phyloP scores from a whole-genome alignment of 1,139 yeast species.

The Yarrowia galli region DNA sequence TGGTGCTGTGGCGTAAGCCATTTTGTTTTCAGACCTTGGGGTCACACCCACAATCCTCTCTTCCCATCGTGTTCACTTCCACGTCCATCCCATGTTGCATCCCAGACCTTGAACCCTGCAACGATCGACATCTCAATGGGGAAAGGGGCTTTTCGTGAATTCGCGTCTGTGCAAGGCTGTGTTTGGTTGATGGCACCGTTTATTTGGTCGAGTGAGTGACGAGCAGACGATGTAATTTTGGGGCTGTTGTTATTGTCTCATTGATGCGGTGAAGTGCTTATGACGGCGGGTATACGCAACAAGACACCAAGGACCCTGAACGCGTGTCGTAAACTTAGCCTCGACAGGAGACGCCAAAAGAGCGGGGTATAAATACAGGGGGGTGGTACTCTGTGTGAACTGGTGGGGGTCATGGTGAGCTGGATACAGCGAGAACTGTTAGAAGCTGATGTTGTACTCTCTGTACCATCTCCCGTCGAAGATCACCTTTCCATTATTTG shows the following conservation, averaged over 20 bases:
- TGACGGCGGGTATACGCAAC: too few species aligned
- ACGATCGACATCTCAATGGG: slow-evolving; percentile 14
- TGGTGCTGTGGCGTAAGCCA: background rate
- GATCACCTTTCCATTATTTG: too few species aligned
- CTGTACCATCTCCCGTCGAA: too few species aligned
- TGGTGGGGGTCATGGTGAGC: background rate
- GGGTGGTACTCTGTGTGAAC: background rate
- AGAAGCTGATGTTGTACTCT: too few species aligned
- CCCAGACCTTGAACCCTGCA: slow-evolving; percentile 6
- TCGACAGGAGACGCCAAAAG: background rate
- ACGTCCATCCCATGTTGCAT: slow-evolving; percentile 2
- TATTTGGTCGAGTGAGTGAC: background rate
- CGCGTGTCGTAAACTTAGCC: slow-evolving; percentile 1
- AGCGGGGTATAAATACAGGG: slow-evolving; percentile 14
- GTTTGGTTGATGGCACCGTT: background rate
- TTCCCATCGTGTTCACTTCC: background rate
- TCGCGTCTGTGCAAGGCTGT: slow-evolving; percentile 2
- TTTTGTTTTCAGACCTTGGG: background rate
- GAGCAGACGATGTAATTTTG: background rate
- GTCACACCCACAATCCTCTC: background rate
- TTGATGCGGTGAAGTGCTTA: too few species aligned
- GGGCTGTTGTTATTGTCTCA: background rate
- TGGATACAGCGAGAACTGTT: too few species aligned
- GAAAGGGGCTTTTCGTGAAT: slow-evolving; percentile 3
- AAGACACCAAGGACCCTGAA: background rate